Base-by-base conservation (phyloP, 352 stramenopile species). In the Globisporangium cystogenes region DNA sequence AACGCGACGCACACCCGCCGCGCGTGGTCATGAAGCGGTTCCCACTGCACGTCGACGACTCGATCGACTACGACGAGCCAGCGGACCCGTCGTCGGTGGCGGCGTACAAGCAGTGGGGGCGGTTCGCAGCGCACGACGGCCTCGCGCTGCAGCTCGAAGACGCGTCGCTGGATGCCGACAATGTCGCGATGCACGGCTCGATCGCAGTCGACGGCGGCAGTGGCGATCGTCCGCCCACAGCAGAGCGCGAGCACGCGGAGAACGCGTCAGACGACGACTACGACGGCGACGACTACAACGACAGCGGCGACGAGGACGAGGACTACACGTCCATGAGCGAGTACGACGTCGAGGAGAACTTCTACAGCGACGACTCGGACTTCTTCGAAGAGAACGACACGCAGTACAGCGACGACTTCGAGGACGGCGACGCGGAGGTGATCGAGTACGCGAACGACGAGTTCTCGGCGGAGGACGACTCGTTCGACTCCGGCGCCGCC, bases 331-430 rank as follows among this genome's bases (percentile, higher is more conserved):
- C 80, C 1, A 60, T 74, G 43, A 88, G 77, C 64, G 76, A 87
- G 31, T 90, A 87, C 61, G 82, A 86, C 24, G 77, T 70, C 0
- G 79, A 91, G 53, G 82, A 93, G 50, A 93, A 90, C 57, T 91
- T 87, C 58, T 93, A 93, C 69, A 90, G 77, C 47, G 80, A 90
- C 51, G 74, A 85, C 60, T 88, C 77, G 37, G 80, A 90, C 44
- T 81, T 86, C 57, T 79, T 79, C 31, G 76, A 81, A 31, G 72
- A 84, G 26, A 78, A 81, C 51, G 76, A 79, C 7, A 81, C 70
- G 7, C 76, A 86, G 47, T 90, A 90, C 65, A 93, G 80, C 60
- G 80, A 93, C 33, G 82, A 93, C 52, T 91, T 89, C 57, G 82
- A 93, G 50, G 77, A 90, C 47, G 57, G 67, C 0, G 80, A 90